Evolutionary conservation across 345 rosid genomes (phyloP), one percentile per base, ranked within the genome.

Genomic region (Anacardium occidentale): DNA sequence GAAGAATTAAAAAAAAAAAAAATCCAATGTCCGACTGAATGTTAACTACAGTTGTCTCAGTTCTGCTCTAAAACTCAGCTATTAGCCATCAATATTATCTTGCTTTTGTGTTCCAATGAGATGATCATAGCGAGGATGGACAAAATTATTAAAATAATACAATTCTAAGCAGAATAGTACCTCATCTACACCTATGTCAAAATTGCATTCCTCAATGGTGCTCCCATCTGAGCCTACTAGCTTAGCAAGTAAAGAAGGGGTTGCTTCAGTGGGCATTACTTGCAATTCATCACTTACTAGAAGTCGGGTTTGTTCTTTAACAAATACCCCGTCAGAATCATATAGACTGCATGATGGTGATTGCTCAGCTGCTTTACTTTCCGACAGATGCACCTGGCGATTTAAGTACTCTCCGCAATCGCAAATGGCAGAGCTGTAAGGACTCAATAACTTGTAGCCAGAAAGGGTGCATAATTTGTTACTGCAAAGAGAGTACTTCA

Each of bases 241-340:
- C 61, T 59, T 25, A 32, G 72, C 57, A 68, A 81, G 70, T 45
- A 72, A 26, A 48, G 54, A 17, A 44, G 56, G 6, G 69, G 52
- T 62, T 26, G 57, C 69, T 18, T 40, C 61, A 14, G 21, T 45
- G 10, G 78, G 76, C 24, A 65, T 54, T 48, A 62, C 70, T 50
- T 56, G 22, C 26, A 80, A 57, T 50, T 68, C 72, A 3, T 81
- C 77, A 21, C 44, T 68, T 7, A 72, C 37, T 1, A 73, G 7
- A 22, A 74, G 17, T 37, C 9, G 18, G 0, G 59, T 5, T 22
- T 60, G 61, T 21, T 63, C 75, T 63, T 70, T 59, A 18, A 72
- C 75, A 72, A 77, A 81, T 17, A 78, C 66, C 3, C 75, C 42
- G 7, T 37, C 6, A 37, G 5, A 6, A 5, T 37, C 42, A 7